These are phyloP conservation scores for Hyparrhenia diplandra DNA, from an alignment of 176 grass and related monocot species.

Conservation along the genomic window DNA sequence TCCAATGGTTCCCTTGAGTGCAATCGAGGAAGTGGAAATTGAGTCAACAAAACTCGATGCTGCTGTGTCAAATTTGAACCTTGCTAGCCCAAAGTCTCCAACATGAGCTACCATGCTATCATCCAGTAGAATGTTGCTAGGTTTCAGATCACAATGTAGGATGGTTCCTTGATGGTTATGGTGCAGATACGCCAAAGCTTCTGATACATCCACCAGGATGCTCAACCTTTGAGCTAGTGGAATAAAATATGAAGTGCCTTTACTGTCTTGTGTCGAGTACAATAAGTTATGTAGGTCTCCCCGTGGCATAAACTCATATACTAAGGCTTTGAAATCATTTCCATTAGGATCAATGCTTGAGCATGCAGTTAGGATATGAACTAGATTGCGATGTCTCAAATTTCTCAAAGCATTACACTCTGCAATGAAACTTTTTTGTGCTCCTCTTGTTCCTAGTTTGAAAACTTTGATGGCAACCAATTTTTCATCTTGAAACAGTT, in stretches of 20 bases:
- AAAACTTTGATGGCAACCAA: conserved; percentile 27
- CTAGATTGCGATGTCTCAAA: conserved; percentile 33
- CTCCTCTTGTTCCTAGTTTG: neutral
- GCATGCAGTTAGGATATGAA: conserved; percentile 21
- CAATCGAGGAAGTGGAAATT: neutral
- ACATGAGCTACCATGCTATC: conserved; percentile 16
- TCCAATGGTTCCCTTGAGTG: neutral
- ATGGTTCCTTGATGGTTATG: neutral
- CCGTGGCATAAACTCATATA: conserved; percentile 23
- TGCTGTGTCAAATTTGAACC: neutral
- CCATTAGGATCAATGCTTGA: conserved; percentile 17
- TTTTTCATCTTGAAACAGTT: neutral
- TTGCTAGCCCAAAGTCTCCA: conserved; percentile 27
- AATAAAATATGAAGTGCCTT: neutral
- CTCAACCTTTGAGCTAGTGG: conserved; percentile 16
- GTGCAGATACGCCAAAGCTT: conserved; percentile 27
- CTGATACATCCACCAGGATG: conserved; percentile 19
- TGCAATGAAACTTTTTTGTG: conserved; percentile 7
- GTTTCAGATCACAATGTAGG: conserved; percentile 20
- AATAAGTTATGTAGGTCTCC: conserved; percentile 15
- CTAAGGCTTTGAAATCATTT: conserved; percentile 38
- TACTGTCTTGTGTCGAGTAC: neutral
- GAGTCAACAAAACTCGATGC: neutral
- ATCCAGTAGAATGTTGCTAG: conserved; percentile 23
- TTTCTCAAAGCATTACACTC: conserved; percentile 34